A percentile compares a stretch with the other conserved stretches of the same genome.
phyloP scores from a whole-genome alignment of 2,329 filamentous ascomycete genomes.

The Colletotrichum caudatum region DNA sequence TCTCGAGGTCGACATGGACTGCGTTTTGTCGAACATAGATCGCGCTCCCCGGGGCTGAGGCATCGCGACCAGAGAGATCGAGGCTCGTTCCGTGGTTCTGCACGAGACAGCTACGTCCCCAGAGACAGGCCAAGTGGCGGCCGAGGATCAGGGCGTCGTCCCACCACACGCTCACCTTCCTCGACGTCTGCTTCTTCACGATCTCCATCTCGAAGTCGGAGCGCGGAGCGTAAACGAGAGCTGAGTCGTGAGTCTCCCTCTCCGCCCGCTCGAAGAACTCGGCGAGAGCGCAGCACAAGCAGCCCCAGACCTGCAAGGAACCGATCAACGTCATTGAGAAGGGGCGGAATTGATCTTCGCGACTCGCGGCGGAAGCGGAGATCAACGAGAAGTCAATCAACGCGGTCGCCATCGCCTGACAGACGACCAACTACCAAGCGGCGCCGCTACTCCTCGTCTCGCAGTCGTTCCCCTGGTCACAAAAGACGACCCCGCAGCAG shows the following conservation, averaged over 20 bases:
- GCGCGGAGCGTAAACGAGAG: constrained; percentile 47
- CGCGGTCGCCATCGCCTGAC: constrained; percentile 53
- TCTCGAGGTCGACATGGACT: constrained; percentile 57
- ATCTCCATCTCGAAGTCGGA: constrained; percentile 51
- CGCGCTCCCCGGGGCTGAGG: constrained; percentile 61
- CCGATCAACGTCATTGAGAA: constrained; percentile 54
- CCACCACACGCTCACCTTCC: constrained; percentile 51
- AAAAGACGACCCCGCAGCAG: constrained; percentile 49
- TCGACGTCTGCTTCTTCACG: constrained; percentile 47
- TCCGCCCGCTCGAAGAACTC: constrained; percentile 51
- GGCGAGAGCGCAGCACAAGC: constrained; percentile 48
- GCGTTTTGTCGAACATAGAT: constrained; percentile 59
- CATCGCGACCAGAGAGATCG: constrained; percentile 58
- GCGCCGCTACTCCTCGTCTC: constrained; percentile 62
- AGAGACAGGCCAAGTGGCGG: constrained; percentile 58
- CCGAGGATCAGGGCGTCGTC: constrained; percentile 57
- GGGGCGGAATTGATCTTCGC: constrained; percentile 45
- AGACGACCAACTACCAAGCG: constrained; percentile 61
- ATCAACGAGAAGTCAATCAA: constrained; percentile 45
- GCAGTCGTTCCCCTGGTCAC: constrained; percentile 59
- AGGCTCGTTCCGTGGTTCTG: constrained; percentile 53
- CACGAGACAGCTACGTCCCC: constrained; percentile 67
- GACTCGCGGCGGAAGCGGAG: constrained; percentile 42
- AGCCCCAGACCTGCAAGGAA: constrained; percentile 52
- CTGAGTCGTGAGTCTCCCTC: constrained; percentile 50